Evolutionary conservation across 371 early-diverging fungal genomes (phyloP), one percentile per base, ranked within the genome.

Genomic region (Mucor velutinosus): DNA sequence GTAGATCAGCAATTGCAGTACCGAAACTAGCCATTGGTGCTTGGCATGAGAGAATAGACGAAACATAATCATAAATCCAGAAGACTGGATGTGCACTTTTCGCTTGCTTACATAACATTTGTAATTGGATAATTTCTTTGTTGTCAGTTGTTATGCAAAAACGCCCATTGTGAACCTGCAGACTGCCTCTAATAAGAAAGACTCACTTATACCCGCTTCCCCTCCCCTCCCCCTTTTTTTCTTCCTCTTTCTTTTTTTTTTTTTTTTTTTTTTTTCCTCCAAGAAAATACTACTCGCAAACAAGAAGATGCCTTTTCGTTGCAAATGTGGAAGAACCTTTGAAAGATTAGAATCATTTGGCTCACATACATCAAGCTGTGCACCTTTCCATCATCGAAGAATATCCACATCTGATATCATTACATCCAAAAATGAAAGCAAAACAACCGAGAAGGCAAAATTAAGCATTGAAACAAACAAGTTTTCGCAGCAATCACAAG

Each of bases 241-340:
- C 64, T 69, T 68, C 60, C 56, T 63, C 15, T 51, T 59, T 60
- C 60, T 66, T 60, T 56, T 51, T 70, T 59, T 53, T 61, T 62
- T n/a, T n/a, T n/a, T n/a, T n/a, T n/a, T 33, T 33, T n/a, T n/a
- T n/a, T n/a, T n/a, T n/a, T 8, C 8, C 7, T 7, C 1, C 33
- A 33, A 33, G 51, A 71, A 33, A 11, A 11, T 14, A 37, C 37
- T 11, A 37, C 37, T 37, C 37, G 14, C 37, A 37, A 49, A 49
- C 21, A 21, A 51, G 14, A 51, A 51, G 14, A 82, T 83, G 83
- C 83, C 83, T 60, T 83, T 83, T 67, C 77, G 80, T 65, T 83
- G 83, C 67, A 80, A 77, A 74, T 82, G 82, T 72, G 82, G 82
- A 60, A 72, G 78, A 78, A 82, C 83, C 11, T 83, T 80, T 76